Percentiles rank a stretch among this genome's conserved stretches.
Evolutionary conservation across 768 basidiomycete species (phyloP).

Genomic region (Leccinum obscurum): DNA sequence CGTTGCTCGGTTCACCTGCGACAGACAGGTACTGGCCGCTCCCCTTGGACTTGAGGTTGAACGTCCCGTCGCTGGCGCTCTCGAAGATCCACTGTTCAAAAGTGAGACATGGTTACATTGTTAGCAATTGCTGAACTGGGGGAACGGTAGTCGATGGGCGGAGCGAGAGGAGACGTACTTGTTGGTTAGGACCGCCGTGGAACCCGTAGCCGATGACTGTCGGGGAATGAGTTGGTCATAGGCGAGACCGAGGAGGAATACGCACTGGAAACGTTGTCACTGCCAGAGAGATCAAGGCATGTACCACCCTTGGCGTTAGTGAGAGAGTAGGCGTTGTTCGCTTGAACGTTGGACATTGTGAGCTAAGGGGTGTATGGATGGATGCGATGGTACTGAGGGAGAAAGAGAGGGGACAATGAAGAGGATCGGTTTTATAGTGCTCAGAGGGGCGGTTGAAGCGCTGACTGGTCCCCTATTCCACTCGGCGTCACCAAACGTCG

Average conservation of each 20-base stretch:
- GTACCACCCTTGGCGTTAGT: conserved; percentile 53
- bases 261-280: conserved; percentile 48
- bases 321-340: conserved; percentile 44
- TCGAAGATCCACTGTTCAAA: conserved; percentile 48
- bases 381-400: neutral
- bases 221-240: no score
- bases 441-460: neutral
- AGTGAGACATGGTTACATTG: neutral
- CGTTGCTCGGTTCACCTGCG: conserved; percentile 35
- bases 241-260: neutral
- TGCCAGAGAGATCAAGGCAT: conserved; percentile 55
- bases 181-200: conserved; percentile 49
- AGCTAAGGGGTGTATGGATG: neutral
- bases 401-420: neutral
- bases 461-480: conserved; percentile 3
- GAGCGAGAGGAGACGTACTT: conserved; percentile 32
- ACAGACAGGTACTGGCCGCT: conserved; percentile 39
- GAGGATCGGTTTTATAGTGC: neutral
- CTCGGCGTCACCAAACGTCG: neutral
- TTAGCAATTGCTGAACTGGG: neutral
- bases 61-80: conserved; percentile 25
- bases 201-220: conserved; percentile 50
- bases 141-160: neutral
- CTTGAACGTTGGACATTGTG: conserved; percentile 30
- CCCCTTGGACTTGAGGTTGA: conserved; percentile 43